These are phyloP conservation scores for Debaryomycetaceae sp. DNA, from an alignment of 1,139 yeast species.

Conservation along the genomic window DNA sequence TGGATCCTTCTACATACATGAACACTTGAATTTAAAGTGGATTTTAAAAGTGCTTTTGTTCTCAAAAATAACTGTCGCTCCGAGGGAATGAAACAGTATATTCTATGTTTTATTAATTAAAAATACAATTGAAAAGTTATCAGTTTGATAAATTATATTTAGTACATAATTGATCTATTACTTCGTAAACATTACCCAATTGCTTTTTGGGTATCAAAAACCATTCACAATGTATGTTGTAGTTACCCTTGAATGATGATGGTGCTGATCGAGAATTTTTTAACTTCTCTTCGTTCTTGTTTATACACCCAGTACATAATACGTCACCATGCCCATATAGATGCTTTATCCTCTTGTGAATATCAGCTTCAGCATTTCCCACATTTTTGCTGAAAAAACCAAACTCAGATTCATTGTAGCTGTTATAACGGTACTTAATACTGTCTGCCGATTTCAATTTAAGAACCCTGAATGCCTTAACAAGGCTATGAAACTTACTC, in stretches of 20 bases:
- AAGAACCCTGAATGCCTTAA: conserved; percentile 8
- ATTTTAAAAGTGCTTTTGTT: conserved; percentile 1
- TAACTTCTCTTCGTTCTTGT: conserved; percentile 5
- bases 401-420: conserved; percentile 14
- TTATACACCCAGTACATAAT: conserved; percentile 36
- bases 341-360: conserved; percentile 35
- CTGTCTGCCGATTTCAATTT: conserved; percentile 2
- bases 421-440: conserved; percentile 3
- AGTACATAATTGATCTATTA: conserved; percentile 34
- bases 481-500: conserved; percentile 3
- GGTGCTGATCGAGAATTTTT: background rate
- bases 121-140: conserved; percentile 1
- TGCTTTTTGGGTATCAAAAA: conserved; percentile 49
- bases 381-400: conserved; percentile 37
- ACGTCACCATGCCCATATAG: conserved; percentile 44
- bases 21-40: conserved; percentile 57
- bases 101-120: conserved; percentile 1
- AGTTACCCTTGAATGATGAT: conserved; percentile 7
- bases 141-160: conserved; percentile 3
- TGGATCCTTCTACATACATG: conserved; percentile 97
- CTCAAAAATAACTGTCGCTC: background rate
- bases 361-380: conserved; percentile 34
- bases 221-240: conserved; percentile 56
- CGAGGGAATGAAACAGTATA: background rate
- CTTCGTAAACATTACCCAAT: conserved; percentile 31